These are phyloP conservation scores for Fusarium pseudocircinatum DNA, from an alignment of 2,329 filamentous ascomycete genomes.

Conservation along the genomic window DNA sequence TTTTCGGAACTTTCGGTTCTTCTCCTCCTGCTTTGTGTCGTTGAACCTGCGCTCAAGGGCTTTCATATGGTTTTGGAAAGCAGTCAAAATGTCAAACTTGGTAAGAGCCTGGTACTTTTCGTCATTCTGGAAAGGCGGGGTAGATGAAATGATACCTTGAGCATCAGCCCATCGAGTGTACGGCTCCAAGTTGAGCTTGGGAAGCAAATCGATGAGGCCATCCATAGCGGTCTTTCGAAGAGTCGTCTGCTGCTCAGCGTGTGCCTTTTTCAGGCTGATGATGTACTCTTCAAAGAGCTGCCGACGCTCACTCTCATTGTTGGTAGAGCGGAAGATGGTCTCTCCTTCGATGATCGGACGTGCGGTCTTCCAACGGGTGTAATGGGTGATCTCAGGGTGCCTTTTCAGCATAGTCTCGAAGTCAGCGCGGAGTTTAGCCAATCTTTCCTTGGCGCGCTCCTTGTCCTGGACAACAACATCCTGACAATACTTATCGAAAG, in stretches of 20 bases:
- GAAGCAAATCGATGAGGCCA: constrained; percentile 80
- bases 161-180: constrained; percentile 96
- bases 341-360: constrained; percentile 94
- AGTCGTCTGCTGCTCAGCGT: constrained; percentile 78
- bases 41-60: constrained; percentile 90
- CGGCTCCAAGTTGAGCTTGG: constrained; percentile 84
- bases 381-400: constrained; percentile 96
- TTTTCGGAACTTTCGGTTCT: constrained; percentile 79
- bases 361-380: constrained; percentile 96
- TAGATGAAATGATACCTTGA: constrained; percentile 81
- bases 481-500: constrained; percentile 94
- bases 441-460: constrained; percentile 90
- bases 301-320: constrained; percentile 85
- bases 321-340: constrained; percentile 92
- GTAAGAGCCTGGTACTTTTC: constrained; percentile 86
- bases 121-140: constrained; percentile 80
- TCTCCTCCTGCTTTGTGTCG: constrained; percentile 87
- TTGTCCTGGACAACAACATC: constrained; percentile 93
- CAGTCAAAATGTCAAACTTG: constrained; percentile 89
- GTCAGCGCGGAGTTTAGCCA: constrained; percentile 90
- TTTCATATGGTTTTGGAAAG: constrained; percentile 96
- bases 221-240: constrained; percentile 84
- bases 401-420: constrained; percentile 96
- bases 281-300: constrained; percentile 96
- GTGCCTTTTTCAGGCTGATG: constrained; percentile 79